Evolutionary conservation across 2,329 filamentous ascomycete genomes (phyloP).

Genomic region (Aureobasidium subglaciale): DNA sequence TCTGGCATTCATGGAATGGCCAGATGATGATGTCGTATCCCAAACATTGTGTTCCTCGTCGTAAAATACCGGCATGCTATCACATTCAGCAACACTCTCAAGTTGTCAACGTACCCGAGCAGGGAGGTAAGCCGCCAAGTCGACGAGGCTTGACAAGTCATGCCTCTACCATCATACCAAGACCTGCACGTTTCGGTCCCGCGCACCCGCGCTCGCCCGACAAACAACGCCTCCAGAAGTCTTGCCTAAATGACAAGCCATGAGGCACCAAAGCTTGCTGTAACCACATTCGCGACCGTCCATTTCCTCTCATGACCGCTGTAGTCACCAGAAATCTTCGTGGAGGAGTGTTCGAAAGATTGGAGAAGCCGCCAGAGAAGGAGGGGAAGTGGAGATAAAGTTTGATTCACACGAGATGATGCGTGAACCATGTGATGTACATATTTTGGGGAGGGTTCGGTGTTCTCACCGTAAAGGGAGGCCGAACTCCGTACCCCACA

Average conservation of each 20-base stretch:
- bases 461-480: slow-evolving; percentile 1
- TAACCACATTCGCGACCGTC: not conserved
- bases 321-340: not conserved
- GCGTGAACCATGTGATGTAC: slow-evolving; percentile 1
- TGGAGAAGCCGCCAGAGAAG: not conserved
- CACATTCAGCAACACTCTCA: not conserved
- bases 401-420: not conserved
- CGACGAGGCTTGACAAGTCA: not conserved
- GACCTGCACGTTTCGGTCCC: not conserved
- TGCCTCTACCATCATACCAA: not conserved
- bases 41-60: not conserved
- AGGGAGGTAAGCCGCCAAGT: slow-evolving; percentile 2
- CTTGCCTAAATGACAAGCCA: not conserved
- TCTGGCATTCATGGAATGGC: no score
- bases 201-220: not conserved
- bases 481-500: not conserved
- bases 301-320: no score
- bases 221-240: not conserved
- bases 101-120: not conserved
- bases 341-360: not conserved
- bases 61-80: no score
- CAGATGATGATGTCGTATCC: no score
- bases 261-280: not conserved
- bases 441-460: not conserved
- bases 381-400: slow-evolving; percentile 1